A percentile compares a stretch with the other conserved stretches of the same genome.
These are phyloP conservation scores for Taiozyma sp. DNA, from an alignment of 1,139 yeast species.

Conservation along the genomic window DNA sequence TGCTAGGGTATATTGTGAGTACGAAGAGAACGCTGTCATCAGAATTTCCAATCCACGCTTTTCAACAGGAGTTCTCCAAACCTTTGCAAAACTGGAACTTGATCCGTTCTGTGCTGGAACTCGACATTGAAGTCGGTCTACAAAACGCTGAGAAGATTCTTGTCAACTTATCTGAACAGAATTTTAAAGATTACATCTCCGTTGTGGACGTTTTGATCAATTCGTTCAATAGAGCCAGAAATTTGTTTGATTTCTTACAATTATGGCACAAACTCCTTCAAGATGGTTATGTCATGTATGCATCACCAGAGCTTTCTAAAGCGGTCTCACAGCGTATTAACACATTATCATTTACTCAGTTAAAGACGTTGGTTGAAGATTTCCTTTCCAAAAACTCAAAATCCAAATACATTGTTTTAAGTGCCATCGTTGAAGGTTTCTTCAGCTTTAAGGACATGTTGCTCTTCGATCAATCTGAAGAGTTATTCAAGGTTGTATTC, in stretches of 20 bases:
- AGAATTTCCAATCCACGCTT: slow-evolving; percentile 37
- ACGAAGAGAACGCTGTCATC: slow-evolving; percentile 46
- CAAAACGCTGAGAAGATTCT: slow-evolving; percentile 30
- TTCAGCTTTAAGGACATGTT: slow-evolving; percentile 14
- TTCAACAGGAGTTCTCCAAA: slow-evolving; percentile 28
- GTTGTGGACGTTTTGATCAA: slow-evolving; percentile 40
- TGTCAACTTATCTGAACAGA: slow-evolving; percentile 21
- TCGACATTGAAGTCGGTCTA: slow-evolving; percentile 50
- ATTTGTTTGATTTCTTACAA: slow-evolving; percentile 44
- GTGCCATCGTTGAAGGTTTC: slow-evolving; percentile 40
- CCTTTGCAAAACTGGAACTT: slow-evolving; percentile 37
- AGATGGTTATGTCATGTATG: slow-evolving; percentile 22
- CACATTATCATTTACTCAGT: slow-evolving; percentile 44
- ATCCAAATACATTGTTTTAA: slow-evolving; percentile 27
- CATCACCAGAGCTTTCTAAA: slow-evolving; percentile 27
- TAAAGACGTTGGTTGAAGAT: slow-evolving; percentile 25
- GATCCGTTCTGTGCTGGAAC: slow-evolving; percentile 37
- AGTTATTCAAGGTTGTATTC: slow-evolving; percentile 16
- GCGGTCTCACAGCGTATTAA: slow-evolving; percentile 37
- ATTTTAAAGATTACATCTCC: slow-evolving; percentile 9
- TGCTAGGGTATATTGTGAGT: slow-evolving; percentile 35
- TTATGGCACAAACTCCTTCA: slow-evolving; percentile 41
- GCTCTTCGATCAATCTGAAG: slow-evolving; percentile 4
- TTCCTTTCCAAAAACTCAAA: slow-evolving; percentile 16
- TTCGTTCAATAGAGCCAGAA: slow-evolving; percentile 57